Base-by-base conservation (phyloP, 2,329 filamentous ascomycete species). In the Calonectria fujianensis region DNA sequence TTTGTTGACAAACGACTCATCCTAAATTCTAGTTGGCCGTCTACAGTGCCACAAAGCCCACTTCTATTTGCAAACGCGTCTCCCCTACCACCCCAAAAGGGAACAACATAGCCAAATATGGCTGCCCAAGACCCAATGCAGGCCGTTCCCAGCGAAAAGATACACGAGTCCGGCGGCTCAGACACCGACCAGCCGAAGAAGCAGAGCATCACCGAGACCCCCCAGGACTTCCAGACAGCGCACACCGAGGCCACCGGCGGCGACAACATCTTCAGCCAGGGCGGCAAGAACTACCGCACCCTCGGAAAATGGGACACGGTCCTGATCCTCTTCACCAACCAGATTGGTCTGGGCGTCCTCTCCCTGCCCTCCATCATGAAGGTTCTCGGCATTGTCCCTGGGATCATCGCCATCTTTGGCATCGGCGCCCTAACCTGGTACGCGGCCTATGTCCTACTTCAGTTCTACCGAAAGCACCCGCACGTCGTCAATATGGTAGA, bases 361-460 rank as follows among this genome's bases (percentile, higher is more conserved):
- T 93, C 92, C 0, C 93, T 94, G 75, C 93, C 93, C 0, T 92
- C 91, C 82, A 93, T 91, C 0, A 93, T 94, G 83, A 91, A 92
- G 4, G 85, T 92, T 13, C 87, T 94, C 4, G 93, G 93, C 13
- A 86, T 94, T 32, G 90, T 94, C 2, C 93, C 93, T 0, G 93
- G 93, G 39, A 82, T 94, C 69, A 93, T 94, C 74, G 82, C 93
- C 80, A 94, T 93, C 27, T 87, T 93, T 71, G 92, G 92, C 2
- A 88, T 83, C 2, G 85, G 93, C 51, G 91, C 93, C 9, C 84
- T 94, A 1, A 94, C 94, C 80, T 94, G 93, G 10, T 94, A 83
- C 37, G 77, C 82, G 2, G 81, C 93, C 7, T 77, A 82, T n/a
- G 76, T 77, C n/a, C 74, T 82, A 16, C 92, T 92, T 90, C 89